Conservation (phyloP, 306 rosid genomes). For the Datisca glomerata region DNA sequence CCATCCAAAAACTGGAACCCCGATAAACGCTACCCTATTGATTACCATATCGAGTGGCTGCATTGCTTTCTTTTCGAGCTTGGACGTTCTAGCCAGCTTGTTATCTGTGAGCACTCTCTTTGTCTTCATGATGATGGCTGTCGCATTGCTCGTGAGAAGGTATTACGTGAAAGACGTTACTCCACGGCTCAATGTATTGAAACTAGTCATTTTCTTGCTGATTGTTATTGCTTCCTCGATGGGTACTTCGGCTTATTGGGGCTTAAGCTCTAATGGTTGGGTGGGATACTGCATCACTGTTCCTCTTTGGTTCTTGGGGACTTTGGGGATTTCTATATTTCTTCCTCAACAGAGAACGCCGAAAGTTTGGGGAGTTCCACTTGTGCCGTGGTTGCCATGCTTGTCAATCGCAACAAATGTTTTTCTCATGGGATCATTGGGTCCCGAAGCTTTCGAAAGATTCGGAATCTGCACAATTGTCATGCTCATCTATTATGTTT, state of each 20-base stretch:
- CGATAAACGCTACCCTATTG: constrained; percentile 62
- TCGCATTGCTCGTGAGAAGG: constrained; percentile 69
- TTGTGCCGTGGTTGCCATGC: constrained; percentile 80
- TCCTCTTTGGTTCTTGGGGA: constrained; percentile 60
- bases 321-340: constrained; percentile 36
- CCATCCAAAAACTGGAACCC: constrained; percentile 68
- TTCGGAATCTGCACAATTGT: constrained; percentile 51
- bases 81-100: constrained; percentile 42
- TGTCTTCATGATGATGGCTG: constrained; percentile 57
- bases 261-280: constrained; percentile 44
- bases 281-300: constrained; percentile 37
- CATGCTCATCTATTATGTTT: constrained; percentile 51
- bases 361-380: constrained; percentile 75
- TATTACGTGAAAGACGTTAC: constrained; percentile 58
- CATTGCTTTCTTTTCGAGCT: constrained; percentile 57
- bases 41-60: constrained; percentile 29
- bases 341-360: constrained; percentile 51
- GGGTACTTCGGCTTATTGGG: constrained; percentile 63
- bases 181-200: constrained; percentile 22
- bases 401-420: constrained; percentile 57
- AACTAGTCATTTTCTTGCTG: constrained; percentile 35
- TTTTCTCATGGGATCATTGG: constrained; percentile 69
- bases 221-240: constrained; percentile 57
- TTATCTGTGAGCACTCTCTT: constrained; percentile 67
- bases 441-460: constrained; percentile 35